Percentiles rank a stretch among this genome's conserved stretches.
Evolutionary conservation across 768 basidiomycete species (phyloP).

Genomic region (Amanita inopinata): DNA sequence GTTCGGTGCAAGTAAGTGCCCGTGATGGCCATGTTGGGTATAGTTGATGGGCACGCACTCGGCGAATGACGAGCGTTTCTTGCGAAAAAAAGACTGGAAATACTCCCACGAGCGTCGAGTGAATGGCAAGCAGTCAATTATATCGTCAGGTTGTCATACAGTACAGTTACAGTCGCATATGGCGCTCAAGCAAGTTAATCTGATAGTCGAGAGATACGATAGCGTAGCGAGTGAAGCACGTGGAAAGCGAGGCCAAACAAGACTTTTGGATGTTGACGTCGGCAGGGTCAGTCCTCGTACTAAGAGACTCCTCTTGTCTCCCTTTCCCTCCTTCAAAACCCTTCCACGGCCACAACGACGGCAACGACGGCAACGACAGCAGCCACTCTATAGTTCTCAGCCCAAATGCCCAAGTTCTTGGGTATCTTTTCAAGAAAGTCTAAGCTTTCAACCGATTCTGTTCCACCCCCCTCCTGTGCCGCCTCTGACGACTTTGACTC

Average conservation of each 20-base stretch:
- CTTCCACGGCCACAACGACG: not conserved
- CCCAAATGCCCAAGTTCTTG: slow-evolving; percentile 6
- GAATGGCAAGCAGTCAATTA: too few species aligned
- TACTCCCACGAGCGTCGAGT: too few species aligned
- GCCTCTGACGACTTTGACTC: slow-evolving; percentile 4
- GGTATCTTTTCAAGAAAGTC: slow-evolving; percentile 7
- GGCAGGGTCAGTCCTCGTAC: not conserved
- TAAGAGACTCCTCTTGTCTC: not conserved
- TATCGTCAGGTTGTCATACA: too few species aligned
- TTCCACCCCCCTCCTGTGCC: not conserved
- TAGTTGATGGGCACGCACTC: too few species aligned
- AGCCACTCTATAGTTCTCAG: not conserved
- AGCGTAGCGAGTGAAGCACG: not conserved
- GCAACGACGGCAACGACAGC: slow-evolving; percentile 9
- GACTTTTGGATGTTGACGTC: not conserved
- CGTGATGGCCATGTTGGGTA: too few species aligned
- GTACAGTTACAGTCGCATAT: too few species aligned
- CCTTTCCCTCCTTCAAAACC: not conserved
- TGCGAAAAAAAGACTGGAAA: too few species aligned
- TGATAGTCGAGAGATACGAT: too few species aligned
- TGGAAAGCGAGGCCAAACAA: slow-evolving; percentile 4
- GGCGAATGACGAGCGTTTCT: too few species aligned
- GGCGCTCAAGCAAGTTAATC: too few species aligned
- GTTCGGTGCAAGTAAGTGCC: too few species aligned
- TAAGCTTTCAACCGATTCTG: not conserved